Evolutionary conservation across 148 eudicot species (phyloP).

Genomic region (Rhododendron mucronatum): DNA sequence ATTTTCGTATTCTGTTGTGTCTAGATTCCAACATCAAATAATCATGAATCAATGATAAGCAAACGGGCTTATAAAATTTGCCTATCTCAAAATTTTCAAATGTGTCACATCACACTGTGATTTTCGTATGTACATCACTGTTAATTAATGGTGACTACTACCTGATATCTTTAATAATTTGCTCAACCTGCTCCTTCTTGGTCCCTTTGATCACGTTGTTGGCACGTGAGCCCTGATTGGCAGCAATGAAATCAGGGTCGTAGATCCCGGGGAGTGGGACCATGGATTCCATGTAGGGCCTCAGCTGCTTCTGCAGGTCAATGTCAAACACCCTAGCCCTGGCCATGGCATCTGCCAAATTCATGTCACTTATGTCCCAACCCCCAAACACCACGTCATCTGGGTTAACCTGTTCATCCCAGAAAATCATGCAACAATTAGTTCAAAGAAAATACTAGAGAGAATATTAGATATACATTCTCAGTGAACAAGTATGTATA

Average conservation of each 20-base stretch:
- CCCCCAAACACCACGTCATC: constrained; percentile 95
- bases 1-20: background rate
- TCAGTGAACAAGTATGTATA: background rate
- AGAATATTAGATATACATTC: no score
- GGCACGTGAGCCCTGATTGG: constrained; percentile 90
- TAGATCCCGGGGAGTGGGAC: constrained; percentile 94
- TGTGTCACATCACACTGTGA: background rate
- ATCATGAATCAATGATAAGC: background rate
- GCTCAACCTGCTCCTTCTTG: constrained; percentile 79
- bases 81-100: background rate
- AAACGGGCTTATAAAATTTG: background rate
- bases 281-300: constrained; percentile 97
- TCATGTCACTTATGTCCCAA: constrained; percentile 94
- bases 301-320: constrained; percentile 90
- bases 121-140: background rate
- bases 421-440: background rate
- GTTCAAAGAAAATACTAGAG: background rate
- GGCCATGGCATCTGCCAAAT: constrained; percentile 89
- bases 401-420: constrained; percentile 63
- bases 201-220: constrained; percentile 86
- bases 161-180: constrained; percentile 87
- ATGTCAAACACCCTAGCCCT: constrained; percentile 90
- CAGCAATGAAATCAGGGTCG: constrained; percentile 95
- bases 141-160: constrained; percentile 15
- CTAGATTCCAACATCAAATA: no score